These are phyloP conservation scores for Colletotrichum tanaceti DNA, from an alignment of 2,329 filamentous ascomycete species.

Conservation along the genomic window DNA sequence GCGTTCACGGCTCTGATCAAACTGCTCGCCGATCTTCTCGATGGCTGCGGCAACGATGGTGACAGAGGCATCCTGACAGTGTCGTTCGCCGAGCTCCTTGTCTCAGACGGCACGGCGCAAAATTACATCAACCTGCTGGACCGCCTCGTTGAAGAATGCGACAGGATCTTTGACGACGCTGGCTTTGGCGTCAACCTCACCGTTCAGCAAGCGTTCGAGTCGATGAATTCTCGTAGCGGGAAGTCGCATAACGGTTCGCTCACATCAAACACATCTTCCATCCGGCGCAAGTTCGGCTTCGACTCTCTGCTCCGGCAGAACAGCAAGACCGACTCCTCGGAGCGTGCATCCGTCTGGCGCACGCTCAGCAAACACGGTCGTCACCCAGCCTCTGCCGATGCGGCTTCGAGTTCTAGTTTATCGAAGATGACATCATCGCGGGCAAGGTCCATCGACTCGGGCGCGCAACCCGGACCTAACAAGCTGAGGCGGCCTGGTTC, in stretches of 20 bases:
- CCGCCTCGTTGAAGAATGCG: conserved; percentile 88
- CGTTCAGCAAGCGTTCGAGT: conserved; percentile 64
- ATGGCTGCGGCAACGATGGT: conserved; percentile 90
- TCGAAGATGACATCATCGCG: conserved; percentile 74
- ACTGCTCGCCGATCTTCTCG: conserved; percentile 85
- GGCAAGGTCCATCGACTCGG: conserved; percentile 82
- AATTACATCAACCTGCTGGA: conserved; percentile 91
- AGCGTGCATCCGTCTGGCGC: conserved; percentile 83
- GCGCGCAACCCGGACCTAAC: conserved; percentile 60
- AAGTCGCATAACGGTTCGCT: conserved; percentile 79
- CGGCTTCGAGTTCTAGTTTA: conserved; percentile 68
- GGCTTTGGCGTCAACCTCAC: conserved; percentile 46
- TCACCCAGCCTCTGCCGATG: conserved; percentile 68
- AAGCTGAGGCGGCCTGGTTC: conserved; percentile 65
- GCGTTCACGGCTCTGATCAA: conserved; percentile 88
- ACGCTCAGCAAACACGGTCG: conserved; percentile 86
- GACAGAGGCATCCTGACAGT: conserved; percentile 89
- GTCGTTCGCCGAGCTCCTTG: conserved; percentile 88
- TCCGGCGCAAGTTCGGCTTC: conserved; percentile 86
- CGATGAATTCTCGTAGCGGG: conserved; percentile 68
- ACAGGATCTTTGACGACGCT: conserved; percentile 82
- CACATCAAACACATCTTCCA: conserved; percentile 86
- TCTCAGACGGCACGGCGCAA: conserved; percentile 79
- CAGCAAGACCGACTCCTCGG: conserved; percentile 76
- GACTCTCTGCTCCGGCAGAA: conserved; percentile 81